Conservation (phyloP, 352 stramenopile species). For the Phytophthora pseudosyringae region DNA sequence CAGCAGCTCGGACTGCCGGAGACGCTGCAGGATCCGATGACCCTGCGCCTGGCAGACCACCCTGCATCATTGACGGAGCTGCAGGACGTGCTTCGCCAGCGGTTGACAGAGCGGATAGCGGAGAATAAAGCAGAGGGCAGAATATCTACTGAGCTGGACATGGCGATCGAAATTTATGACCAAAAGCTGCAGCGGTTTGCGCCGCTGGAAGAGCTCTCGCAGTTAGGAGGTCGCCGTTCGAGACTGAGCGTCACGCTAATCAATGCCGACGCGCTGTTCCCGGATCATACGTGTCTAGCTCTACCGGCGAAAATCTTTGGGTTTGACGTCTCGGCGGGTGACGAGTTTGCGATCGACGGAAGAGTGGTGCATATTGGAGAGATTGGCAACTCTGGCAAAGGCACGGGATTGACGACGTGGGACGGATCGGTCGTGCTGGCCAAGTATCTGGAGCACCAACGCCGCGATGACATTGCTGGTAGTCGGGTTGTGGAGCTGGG, state of each 20-base stretch:
- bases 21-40: slow-evolving; percentile 33
- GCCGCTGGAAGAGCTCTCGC: slow-evolving; percentile 35
- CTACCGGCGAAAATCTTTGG: slow-evolving; percentile 67
- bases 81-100: slow-evolving; percentile 26
- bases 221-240: slow-evolving; percentile 32
- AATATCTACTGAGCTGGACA: slow-evolving; percentile 13
- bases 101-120: slow-evolving; percentile 23
- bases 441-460: slow-evolving; percentile 88
- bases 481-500: slow-evolving; percentile 83
- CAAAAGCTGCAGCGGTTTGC: slow-evolving; percentile 42
- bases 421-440: slow-evolving; percentile 92
- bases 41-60: slow-evolving; percentile 20
- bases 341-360: slow-evolving; percentile 63
- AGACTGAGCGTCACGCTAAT: slow-evolving; percentile 50
- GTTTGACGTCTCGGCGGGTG: slow-evolving; percentile 41
- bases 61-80: slow-evolving; percentile 36
- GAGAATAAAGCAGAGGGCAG: neutral
- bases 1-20: slow-evolving; percentile 32
- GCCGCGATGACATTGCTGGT: slow-evolving; percentile 34
- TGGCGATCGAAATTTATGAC: slow-evolving; percentile 54
- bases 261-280: slow-evolving; percentile 29
- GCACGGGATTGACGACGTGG: slow-evolving; percentile 92
- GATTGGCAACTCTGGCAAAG: slow-evolving; percentile 81
- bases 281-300: slow-evolving; percentile 39
- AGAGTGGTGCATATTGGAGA: slow-evolving; percentile 59